Evolutionary conservation across 495 filamentous ascomycete genomes (phyloP), one percentile per base, ranked within the genome.

Genomic region (Aspergillus taichungensis): DNA sequence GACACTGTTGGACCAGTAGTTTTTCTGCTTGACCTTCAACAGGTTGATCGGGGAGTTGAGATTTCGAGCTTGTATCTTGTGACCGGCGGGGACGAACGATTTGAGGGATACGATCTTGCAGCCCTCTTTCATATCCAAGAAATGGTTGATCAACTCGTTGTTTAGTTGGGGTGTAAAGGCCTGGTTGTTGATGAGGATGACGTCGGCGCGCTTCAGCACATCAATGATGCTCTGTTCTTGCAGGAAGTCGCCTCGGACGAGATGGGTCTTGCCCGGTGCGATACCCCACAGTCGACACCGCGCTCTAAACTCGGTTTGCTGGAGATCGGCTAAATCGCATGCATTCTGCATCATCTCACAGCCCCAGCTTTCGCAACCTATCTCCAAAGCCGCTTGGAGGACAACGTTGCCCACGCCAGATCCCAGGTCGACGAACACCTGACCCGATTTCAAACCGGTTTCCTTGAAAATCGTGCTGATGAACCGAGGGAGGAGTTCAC

Each of bases 341-440:
- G 86, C 84, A 40, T 89, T 88, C 49, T 82, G 74, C 87, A 94
- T 91, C 75, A 90, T 85, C 64, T 98, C 92, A 58, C 91, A 95
- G 18, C 92, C 92, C 82, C 88, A 96, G 64, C 85, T 90, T 61
- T 95, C 87, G 60, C 87, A 94, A 10, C 92, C 92, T 39, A 90
- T 79, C 60, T 98, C 86, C 6, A 98, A 76, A 7, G 92, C 92
- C 5, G 92, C 92, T 60, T 98, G 92, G 34, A 98, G 71, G 14
- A 91, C 87, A 3, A 96, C 92, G 61, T 95, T 98, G 5, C 89
- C 92, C 27, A 95, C 92, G 24, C 92, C 92, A 12, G 88, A 95
- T 28, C 92, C 92, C 31, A 98, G 74, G 58, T 98, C 92, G 44
- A 98, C 80, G 57, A 98, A 96, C 1, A 91, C 80, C 45, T 90